Evolutionary conservation across 805 yeast genomes (phyloP).

Genomic region (Candida argentea): DNA sequence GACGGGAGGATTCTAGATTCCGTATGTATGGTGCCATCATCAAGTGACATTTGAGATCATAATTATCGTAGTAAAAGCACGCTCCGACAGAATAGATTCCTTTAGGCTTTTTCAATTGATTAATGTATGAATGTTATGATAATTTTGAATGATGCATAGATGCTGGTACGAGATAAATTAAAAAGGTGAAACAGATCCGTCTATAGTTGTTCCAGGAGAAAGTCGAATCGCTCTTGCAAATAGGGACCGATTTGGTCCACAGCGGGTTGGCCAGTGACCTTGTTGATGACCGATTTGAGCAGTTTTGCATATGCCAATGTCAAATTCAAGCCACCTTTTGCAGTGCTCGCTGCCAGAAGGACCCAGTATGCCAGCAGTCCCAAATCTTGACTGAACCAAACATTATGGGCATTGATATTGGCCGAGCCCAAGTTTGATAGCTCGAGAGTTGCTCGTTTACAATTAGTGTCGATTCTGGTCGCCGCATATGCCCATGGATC

Average conservation of each 20-base stretch:
- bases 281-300: slow-evolving; percentile 3
- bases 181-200: too few species aligned
- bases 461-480: not conserved
- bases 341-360: slow-evolving; percentile 7
- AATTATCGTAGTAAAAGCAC: too few species aligned
- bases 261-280: slow-evolving; percentile 1
- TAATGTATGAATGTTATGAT: too few species aligned
- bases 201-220: too few species aligned
- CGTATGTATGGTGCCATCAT: too few species aligned
- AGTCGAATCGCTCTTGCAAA: too few species aligned
- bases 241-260: too few species aligned
- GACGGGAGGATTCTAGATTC: slow-evolving; percentile 37
- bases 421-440: slow-evolving; percentile 13
- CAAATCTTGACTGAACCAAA: slow-evolving; percentile 11
- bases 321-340: slow-evolving; percentile 10
- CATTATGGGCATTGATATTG: slow-evolving; percentile 5
- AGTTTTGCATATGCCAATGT: slow-evolving; percentile 5
- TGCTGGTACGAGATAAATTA: too few species aligned
- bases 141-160: too few species aligned
- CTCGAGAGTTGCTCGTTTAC: slow-evolving; percentile 7
- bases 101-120: too few species aligned
- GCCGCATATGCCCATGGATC: not conserved
- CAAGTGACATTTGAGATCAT: too few species aligned
- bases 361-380: slow-evolving; percentile 8
- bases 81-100: too few species aligned